Conservation (phyloP, 2,329 filamentous ascomycete species). For the Apiospora rasikravindrae region DNA sequence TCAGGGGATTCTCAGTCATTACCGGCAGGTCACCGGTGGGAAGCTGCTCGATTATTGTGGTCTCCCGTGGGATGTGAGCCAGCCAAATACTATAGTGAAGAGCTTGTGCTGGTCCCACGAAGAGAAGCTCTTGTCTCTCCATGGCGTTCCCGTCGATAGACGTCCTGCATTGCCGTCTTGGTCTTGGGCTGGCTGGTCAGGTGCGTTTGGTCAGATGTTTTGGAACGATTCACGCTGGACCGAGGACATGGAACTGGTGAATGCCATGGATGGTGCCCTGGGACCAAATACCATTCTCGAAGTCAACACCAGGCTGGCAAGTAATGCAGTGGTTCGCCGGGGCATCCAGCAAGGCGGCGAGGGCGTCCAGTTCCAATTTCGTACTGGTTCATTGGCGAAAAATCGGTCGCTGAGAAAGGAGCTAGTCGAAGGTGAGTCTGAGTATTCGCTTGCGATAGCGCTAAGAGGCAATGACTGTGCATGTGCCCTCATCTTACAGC, state of each 20-base stretch:
- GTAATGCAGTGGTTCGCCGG: too few relatives aligned
- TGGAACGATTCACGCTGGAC: too few relatives aligned
- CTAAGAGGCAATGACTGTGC: background rate
- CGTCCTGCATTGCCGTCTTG: background rate
- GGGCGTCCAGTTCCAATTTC: too few relatives aligned
- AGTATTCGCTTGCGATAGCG: background rate
- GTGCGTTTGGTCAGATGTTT: background rate
- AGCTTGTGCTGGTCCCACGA: background rate
- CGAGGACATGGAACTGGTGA: background rate
- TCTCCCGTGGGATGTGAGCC: too few relatives aligned
- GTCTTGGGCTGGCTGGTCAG: background rate
- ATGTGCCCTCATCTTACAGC: background rate
- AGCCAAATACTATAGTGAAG: background rate
- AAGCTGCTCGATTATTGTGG: background rate
- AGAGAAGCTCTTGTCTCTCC: rapidly evolving
- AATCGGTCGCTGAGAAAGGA: background rate
- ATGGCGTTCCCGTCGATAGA: background rate
- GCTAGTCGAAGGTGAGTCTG: background rate
- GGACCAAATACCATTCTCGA: background rate
- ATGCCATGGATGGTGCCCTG: background rate
- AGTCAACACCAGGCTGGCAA: too few relatives aligned
- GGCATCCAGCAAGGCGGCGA: too few relatives aligned
- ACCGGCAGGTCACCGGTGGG: background rate
- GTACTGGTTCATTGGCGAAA: too few relatives aligned
- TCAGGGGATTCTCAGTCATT: background rate